Evolutionary conservation across 352 stramenopile species (phyloP), one percentile per base, ranked within the genome.

Genomic region (Phytophthora vignae): DNA sequence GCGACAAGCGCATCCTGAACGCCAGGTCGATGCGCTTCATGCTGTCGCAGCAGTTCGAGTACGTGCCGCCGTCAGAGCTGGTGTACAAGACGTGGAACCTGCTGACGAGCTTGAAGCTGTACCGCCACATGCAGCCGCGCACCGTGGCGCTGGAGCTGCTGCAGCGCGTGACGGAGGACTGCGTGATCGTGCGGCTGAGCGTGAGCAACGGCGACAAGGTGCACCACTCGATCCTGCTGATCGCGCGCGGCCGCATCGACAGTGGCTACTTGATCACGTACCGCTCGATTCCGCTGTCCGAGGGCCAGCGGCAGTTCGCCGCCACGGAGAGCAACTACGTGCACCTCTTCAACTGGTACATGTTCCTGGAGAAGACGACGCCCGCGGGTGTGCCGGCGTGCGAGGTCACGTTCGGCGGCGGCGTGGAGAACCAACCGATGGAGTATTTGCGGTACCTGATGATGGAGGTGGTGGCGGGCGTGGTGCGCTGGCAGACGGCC

Each of bases 321-420:
- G 67, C 82, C 27, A 67, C 48, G 14, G 85, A 92, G 60, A 84
- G 76, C 50, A 78, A 83, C 65, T 84, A 87, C 66, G 79, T 90
- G 49, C 78, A 78, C 54, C 81, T 91, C 42, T 88, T 90, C 66
- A 90, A 89, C 69, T 93, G 85, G 85, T 93, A 90, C 72, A 90
- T 88, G 73, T 91, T 93, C 60, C 72, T 91, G 52, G 83, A 93
- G 40, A 64, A 69, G 54, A 21, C 52, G 40, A 74, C 57, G 1
- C 42, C 64, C 0, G 9, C 40, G 14, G 78, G 74, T 5, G 69
- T 63, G 14, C 60, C 71, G 3, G 78, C 71, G 36, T 93, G 83
- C 40, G 80, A 93, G 38, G 85, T 93, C 15, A 90, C 85, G 5
- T 90, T 93, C 31, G 85, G 85, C 17, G 85, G 85, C 52, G 79